Base-by-base conservation (phyloP, 768 basidiomycete species). In the Daedalea quercina region DNA sequence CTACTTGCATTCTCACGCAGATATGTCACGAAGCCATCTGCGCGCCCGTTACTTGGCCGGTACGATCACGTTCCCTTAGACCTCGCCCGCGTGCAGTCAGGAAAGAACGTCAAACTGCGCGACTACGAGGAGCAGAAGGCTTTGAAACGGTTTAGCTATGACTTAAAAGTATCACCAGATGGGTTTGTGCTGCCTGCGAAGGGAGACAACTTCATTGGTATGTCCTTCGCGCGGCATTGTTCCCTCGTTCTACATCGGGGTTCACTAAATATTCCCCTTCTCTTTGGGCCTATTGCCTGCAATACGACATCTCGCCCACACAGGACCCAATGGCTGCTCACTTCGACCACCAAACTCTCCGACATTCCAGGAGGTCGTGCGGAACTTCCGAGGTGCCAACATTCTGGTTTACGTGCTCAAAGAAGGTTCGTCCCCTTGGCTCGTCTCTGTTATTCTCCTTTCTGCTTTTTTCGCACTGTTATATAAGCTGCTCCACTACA, bases 321-420 rank as follows among this genome's bases (percentile, higher is more conserved):
- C 25, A 50, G 49, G 49, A 41, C 49, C 49, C 23, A 50, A 50
- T 13, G 49, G 49, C 6, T 50, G 49, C 49, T 40, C 49, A n/a
- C 49, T 42, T 20, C 41, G 49, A 28, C 37, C 37, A 17, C 49
- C 49, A 22, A 23, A 41, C 4, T 50, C 37, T 28, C 40, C 49
- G 4, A 50, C 49, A 19, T 50, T 50, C 40, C 49, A 50, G 49
- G 49, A 50, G 49, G 49, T 50, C 49, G 49, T 50, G 23, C 35
- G 49, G 22, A 50, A 50, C 22, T 50, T 50, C 37, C 22, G 49
- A 1, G 40, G 40, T 15, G 22, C 49, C 2, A 50, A 50, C 26
- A 50, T 50, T 19, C 37, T 50, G 23, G 49, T 50, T 3, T 50
- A 50, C 13, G 49, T 50, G 11, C 23, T 50, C 11, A 50, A 50